Evolutionary conservation across 257 asterid species (phyloP).

Genomic region (Solanum pinnatisectum): DNA sequence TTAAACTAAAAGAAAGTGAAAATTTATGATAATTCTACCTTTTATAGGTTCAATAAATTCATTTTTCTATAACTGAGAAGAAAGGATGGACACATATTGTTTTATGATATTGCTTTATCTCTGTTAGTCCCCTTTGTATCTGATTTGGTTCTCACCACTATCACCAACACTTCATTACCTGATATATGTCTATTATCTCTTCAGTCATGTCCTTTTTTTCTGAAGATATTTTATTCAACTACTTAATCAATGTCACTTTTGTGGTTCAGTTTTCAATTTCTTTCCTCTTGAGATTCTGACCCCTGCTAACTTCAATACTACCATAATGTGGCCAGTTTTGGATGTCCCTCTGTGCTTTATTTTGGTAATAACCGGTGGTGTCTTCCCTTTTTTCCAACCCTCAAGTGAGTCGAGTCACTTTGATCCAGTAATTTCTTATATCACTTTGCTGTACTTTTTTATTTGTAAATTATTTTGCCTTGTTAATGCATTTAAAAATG

Average conservation of each 20-base stretch:
- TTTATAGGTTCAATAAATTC: background rate
- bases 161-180: background rate
- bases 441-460: background rate
- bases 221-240: background rate
- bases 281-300: background rate
- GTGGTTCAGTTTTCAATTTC: background rate
- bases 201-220: background rate
- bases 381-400: conserved; percentile 4
- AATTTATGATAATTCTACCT: background rate
- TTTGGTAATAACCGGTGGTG: background rate
- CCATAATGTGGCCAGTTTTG: background rate
- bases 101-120: background rate
- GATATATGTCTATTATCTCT: background rate
- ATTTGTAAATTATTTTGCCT: background rate
- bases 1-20: background rate
- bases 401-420: background rate
- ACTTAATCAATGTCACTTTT: background rate
- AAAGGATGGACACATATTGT: background rate
- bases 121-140: background rate
- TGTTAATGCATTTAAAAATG: background rate
- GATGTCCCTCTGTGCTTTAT: background rate
- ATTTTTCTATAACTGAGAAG: background rate
- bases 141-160: background rate
- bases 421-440: background rate
- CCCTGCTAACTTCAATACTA: background rate